A percentile compares a stretch with the other conserved stretches of the same genome.
These are phyloP conservation scores for Monosporascus ibericus DNA, from an alignment of 2,329 filamentous ascomycete genomes.

Conservation along the genomic window DNA sequence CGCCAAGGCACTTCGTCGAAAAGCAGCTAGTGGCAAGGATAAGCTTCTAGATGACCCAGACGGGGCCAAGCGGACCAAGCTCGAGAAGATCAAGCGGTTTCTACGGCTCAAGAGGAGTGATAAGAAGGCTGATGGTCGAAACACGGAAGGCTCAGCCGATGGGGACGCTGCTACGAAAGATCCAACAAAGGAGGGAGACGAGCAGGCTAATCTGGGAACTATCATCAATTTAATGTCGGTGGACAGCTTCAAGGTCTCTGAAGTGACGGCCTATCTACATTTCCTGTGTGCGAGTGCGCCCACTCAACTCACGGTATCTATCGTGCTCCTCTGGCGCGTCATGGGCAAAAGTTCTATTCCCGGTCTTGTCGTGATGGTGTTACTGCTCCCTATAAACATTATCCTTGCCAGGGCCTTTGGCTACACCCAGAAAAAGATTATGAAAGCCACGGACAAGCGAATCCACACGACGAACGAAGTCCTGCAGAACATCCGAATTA, in stretches of 20 bases:
- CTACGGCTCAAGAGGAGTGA: conserved; percentile 57
- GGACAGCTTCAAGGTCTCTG: conserved; percentile 96
- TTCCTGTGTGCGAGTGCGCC: conserved; percentile 92
- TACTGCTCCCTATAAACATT: conserved; percentile 87
- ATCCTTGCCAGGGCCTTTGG: conserved; percentile 81
- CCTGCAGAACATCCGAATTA: conserved; percentile 94
- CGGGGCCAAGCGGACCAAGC: conserved; percentile 29
- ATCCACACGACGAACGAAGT: conserved; percentile 97
- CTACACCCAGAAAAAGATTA: conserved; percentile 80
- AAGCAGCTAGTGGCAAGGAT: conserved; percentile 74
- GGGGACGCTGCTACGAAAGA: conserved; percentile 24
- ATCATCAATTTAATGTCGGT: conserved; percentile 99
- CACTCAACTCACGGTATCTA: conserved; percentile 75
- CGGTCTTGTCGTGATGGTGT: conserved; percentile 81
- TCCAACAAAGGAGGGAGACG: conserved; percentile 41
- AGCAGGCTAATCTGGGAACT: conserved; percentile 89
- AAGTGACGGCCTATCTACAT: conserved; percentile 90
- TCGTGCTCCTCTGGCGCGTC: conserved; percentile 79
- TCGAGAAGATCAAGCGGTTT: conserved; percentile 47
- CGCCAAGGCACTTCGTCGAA: conserved; percentile 86
- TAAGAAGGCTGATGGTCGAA: conserved; percentile 25
- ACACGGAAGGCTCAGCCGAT: conserved; percentile 33
- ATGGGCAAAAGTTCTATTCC: conserved; percentile 91
- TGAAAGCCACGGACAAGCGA: conserved; percentile 88
- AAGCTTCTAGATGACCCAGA: conserved; percentile 59